These are phyloP conservation scores for Aspergillus olivimuriae DNA, from an alignment of 495 filamentous ascomycete genomes.

Conservation along the genomic window DNA sequence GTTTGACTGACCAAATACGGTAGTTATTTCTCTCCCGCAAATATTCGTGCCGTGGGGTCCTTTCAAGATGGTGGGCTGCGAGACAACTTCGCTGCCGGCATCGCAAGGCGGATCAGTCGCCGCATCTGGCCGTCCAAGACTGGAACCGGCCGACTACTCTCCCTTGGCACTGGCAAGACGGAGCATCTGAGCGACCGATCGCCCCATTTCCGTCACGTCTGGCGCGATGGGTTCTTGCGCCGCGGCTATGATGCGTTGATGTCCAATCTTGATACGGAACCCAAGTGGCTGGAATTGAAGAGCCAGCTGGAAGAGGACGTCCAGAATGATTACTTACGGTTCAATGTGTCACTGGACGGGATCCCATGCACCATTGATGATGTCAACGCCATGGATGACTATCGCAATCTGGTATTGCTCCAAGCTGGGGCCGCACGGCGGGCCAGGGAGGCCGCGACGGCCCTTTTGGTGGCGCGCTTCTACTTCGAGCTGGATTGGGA, in stretches of 20 bases:
- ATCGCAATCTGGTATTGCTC: constrained; percentile 15
- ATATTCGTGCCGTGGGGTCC: constrained; percentile 13
- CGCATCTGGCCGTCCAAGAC: constrained; percentile 15
- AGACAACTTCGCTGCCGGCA: constrained; percentile 19
- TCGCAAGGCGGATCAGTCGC: constrained; percentile 10
- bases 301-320: constrained; percentile 4
- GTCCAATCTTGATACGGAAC: constrained; percentile 16
- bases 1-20: too few relatives aligned
- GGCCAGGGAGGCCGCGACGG: constrained; percentile 12
- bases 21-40: constrained; percentile 17
- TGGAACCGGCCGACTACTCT: constrained; percentile 11
- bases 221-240: constrained; percentile 18
- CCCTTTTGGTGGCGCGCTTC: constrained; percentile 16
- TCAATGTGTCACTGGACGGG: constrained; percentile 13
- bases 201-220: constrained; percentile 15
- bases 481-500: constrained; percentile 6
- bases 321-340: constrained; percentile 5
- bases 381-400: constrained; percentile 15
- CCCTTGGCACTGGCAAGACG: constrained; percentile 12
- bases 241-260: constrained; percentile 18
- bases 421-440: constrained; percentile 12
- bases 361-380: constrained; percentile 12
- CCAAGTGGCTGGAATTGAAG: constrained; percentile 13
- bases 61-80: constrained; percentile 22
- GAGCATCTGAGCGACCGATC: constrained; percentile 1